These are phyloP conservation scores for Fusarium torulosum DNA, from an alignment of 2,329 filamentous ascomycete genomes.

Conservation along the genomic window DNA sequence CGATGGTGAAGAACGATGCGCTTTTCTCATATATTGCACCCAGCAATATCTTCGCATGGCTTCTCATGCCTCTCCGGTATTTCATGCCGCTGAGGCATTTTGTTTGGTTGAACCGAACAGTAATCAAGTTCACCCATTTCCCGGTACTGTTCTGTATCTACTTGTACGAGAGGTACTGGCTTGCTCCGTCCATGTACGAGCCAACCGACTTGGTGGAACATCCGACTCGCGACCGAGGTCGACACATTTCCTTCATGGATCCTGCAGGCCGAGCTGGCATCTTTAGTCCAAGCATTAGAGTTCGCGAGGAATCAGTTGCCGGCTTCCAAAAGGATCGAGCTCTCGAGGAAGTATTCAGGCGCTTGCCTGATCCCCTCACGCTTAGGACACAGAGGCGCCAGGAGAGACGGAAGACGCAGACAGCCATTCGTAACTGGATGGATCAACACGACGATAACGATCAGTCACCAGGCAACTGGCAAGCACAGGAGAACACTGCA, in stretches of 20 bases:
- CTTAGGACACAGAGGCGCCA: conserved; percentile 70
- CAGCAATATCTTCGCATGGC: conserved; percentile 91
- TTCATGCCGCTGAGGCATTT: conserved; percentile 84
- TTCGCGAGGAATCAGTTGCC: conserved; percentile 87
- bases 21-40: conserved; percentile 95
- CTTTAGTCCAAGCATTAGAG: conserved; percentile 78
- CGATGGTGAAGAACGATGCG: conserved; percentile 98
- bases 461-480: conserved; percentile 62
- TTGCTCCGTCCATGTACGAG: conserved; percentile 82
- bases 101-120: conserved; percentile 85
- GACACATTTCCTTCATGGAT: conserved; percentile 69
- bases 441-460: conserved; percentile 71
- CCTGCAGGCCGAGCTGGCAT: conserved; percentile 68
- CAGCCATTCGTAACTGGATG: conserved; percentile 92
- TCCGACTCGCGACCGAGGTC: conserved; percentile 63
- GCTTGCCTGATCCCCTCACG: conserved; percentile 73
- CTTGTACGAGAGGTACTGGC: conserved; percentile 83
- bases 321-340: conserved; percentile 92
- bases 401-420: conserved; percentile 80
- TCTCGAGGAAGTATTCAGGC: conserved; percentile 89
- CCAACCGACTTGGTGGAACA: conserved; percentile 88
- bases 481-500: conserved; percentile 60
- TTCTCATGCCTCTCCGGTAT: conserved; percentile 85
- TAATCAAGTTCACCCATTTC: conserved; percentile 92
- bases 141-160: conserved; percentile 90